Evolutionary conservation across 2,329 filamentous ascomycete genomes (phyloP).

Genomic region (Atkinsonella texensis): DNA sequence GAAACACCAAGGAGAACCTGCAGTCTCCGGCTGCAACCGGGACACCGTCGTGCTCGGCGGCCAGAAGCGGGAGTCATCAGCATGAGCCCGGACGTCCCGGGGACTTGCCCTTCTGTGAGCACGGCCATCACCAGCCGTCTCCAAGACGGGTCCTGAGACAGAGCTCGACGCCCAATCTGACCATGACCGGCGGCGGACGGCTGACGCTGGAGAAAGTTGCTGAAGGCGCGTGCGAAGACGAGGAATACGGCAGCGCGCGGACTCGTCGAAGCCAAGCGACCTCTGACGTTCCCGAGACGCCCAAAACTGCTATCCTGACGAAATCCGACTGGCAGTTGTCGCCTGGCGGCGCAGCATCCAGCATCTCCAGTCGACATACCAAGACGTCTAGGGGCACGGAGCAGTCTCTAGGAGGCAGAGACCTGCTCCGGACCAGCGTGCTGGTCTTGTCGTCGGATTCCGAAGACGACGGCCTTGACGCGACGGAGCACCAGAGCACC

Average conservation of each 20-base stretch:
- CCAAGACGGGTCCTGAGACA: constrained; percentile 30
- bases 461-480: constrained; percentile 24
- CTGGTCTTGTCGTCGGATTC: constrained; percentile 47
- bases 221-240: background rate
- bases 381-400: constrained; percentile 36
- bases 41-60: constrained; percentile 9
- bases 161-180: constrained; percentile 8
- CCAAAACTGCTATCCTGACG: constrained; percentile 9
- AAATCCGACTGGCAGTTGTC: constrained; percentile 18
- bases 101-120: constrained; percentile 41
- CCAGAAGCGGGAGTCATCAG: constrained; percentile 15
- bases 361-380: constrained; percentile 43
- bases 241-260: background rate
- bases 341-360: constrained; percentile 32
- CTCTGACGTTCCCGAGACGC: constrained; percentile 10
- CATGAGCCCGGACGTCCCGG: constrained; percentile 17
- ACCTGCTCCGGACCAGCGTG: constrained; percentile 42
- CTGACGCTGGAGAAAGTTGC: background rate
- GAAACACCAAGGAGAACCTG: constrained; percentile 25
- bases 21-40: constrained; percentile 12
- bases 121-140: constrained; percentile 37
- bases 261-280: background rate
- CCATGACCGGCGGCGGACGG: background rate
- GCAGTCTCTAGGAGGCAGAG: constrained; percentile 34
- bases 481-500: background rate